phyloP scores from a whole-genome alignment of 441 rosid genomes.

The Brassica balearica region DNA sequence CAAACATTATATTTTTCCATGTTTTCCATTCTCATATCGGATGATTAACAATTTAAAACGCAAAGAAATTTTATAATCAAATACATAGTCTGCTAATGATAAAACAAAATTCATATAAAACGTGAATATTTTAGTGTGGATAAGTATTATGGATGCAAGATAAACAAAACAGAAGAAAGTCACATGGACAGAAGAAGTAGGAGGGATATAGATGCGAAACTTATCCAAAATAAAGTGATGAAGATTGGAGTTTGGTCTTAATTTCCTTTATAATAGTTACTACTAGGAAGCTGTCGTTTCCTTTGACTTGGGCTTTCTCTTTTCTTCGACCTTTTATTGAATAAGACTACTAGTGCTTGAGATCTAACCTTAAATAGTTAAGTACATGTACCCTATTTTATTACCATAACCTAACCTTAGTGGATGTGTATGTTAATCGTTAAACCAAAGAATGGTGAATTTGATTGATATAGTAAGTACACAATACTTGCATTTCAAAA shows the following conservation, averaged over 20 bases:
- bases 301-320: conserved; percentile 20
- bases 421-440: background rate
- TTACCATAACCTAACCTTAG: background rate
- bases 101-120: conserved; percentile 4
- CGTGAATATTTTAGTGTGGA: conserved; percentile 19
- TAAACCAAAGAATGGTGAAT: background rate
- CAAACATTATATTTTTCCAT: background rate
- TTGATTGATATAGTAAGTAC: background rate
- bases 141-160: conserved; percentile 7
- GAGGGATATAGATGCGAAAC: conserved; percentile 34
- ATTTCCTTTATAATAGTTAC: too few relatives aligned
- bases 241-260: conserved; percentile 41
- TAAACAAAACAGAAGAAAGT: conserved; percentile 4
- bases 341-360: conserved; percentile 2
- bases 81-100: conserved; percentile 1
- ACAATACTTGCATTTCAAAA: background rate
- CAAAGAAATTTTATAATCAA: background rate
- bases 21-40: background rate
- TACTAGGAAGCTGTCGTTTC: conserved; percentile 18
- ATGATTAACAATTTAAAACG: background rate
- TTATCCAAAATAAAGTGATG: conserved; percentile 35
- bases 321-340: conserved; percentile 1
- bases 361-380: conserved; percentile 4
- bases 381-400: conserved; percentile 13
- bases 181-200: conserved; percentile 21